Evolutionary conservation across 2,329 filamentous ascomycete genomes (phyloP).

Genomic region (Colletotrichum sp.): DNA sequence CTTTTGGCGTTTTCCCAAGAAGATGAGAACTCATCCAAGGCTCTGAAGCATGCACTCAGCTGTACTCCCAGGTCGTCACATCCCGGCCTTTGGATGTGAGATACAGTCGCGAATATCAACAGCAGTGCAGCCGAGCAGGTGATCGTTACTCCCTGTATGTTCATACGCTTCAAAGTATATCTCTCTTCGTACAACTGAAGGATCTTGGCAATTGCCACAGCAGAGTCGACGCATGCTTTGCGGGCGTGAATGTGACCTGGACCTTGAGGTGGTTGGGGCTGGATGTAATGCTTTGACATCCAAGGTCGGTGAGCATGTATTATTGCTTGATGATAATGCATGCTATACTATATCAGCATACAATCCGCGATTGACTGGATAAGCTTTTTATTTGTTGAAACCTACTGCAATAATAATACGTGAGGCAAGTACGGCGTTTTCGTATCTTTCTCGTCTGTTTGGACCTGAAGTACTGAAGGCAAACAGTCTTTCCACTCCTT

Average conservation of each 20-base stretch:
- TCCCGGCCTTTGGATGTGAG: background rate
- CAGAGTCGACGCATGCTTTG: background rate
- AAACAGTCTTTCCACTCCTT: slow-evolving; percentile 24
- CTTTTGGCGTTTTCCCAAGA: slow-evolving; percentile 28
- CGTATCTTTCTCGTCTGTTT: slow-evolving; percentile 11
- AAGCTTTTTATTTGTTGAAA: background rate
- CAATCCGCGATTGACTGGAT: background rate
- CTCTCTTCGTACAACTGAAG: background rate
- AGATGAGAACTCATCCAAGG: background rate
- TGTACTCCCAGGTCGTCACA: background rate
- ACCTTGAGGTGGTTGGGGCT: slow-evolving; percentile 21
- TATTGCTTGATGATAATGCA: background rate
- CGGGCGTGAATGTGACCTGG: slow-evolving; percentile 24
- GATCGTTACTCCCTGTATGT: background rate
- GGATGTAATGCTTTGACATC: background rate
- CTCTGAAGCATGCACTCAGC: background rate
- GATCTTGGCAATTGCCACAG: background rate
- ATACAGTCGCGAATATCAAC: background rate
- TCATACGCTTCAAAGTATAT: background rate
- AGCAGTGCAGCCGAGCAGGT: background rate
- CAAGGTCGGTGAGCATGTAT: background rate
- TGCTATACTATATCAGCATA: background rate
- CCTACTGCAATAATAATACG: background rate
- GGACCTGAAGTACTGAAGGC: slow-evolving; percentile 19
- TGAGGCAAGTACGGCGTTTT: background rate